Percentiles rank a stretch among this genome's conserved stretches.
phyloP scores from a whole-genome alignment of 768 basidiomycete genomes.

The Rhodotorula toruloides region DNA sequence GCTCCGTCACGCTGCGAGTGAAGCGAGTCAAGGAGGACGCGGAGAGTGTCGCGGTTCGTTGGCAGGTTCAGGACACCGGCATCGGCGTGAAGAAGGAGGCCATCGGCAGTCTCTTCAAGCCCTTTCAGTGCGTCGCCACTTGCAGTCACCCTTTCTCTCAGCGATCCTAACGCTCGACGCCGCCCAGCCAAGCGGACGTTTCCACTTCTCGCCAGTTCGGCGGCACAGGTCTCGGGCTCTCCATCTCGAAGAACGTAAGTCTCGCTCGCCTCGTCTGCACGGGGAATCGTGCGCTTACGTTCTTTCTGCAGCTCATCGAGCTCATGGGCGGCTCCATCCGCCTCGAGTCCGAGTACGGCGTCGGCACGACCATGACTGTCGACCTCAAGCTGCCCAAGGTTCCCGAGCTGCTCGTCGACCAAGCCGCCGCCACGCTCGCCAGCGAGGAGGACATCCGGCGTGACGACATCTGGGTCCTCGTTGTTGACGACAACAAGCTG shows the following conservation, averaged over 20 bases:
- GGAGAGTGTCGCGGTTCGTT: constrained; percentile 71
- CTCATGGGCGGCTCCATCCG: constrained; percentile 35
- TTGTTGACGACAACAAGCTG: constrained; percentile 40
- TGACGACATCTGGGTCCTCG: constrained; percentile 15
- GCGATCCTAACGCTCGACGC: too few relatives aligned
- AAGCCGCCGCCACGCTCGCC: not conserved
- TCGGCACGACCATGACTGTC: constrained; percentile 29
- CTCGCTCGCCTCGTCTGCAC: not conserved
- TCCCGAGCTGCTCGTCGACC: not conserved
- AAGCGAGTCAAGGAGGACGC: constrained; percentile 52
- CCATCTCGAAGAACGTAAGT: constrained; percentile 53
- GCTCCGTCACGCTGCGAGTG: constrained; percentile 27
- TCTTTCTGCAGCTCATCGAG: constrained; percentile 25
- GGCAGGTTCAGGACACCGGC: constrained; percentile 93
- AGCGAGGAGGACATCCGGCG: not conserved
- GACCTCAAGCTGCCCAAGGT: constrained; percentile 22
- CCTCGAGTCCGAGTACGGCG: constrained; percentile 30
- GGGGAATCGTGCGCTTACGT: not conserved
- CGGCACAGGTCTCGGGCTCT: constrained; percentile 88
- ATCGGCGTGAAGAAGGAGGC: constrained; percentile 97
- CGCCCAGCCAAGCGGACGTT: constrained; percentile 71
- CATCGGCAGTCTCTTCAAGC: constrained; percentile 91
- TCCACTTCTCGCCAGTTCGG: constrained; percentile 86
- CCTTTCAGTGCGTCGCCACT: constrained; percentile 59
- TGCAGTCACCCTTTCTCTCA: not conserved